Evolutionary conservation across 2,329 filamentous ascomycete species (phyloP).

Genomic region (Curvularia hawaiiensis): DNA sequence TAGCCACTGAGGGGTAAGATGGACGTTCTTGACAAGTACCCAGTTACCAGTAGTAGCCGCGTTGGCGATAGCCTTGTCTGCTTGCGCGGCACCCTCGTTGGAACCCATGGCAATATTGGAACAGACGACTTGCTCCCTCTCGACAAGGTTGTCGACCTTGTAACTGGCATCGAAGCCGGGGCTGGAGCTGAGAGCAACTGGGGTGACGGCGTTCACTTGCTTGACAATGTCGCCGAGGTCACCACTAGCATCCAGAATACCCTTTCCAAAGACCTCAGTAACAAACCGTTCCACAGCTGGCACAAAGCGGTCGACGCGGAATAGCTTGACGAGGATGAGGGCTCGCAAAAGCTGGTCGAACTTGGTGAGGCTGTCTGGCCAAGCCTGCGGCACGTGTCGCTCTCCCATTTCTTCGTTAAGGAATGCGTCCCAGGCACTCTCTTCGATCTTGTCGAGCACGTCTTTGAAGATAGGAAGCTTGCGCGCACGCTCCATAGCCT

Average conservation of each 20-base stretch:
- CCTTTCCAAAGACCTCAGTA: conserved; percentile 79
- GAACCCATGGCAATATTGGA: conserved; percentile 99
- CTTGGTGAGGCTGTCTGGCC: conserved; percentile 67
- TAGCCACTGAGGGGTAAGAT: conserved; percentile 93
- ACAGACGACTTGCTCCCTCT: conserved; percentile 79
- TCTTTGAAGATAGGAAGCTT: conserved; percentile 77
- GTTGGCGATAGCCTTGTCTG: conserved; percentile 93
- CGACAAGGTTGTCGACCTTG: conserved; percentile 95
- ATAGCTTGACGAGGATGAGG: conserved; percentile 90
- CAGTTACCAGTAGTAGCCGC: conserved; percentile 91
- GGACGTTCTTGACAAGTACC: conserved; percentile 99
- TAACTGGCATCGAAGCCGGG: conserved; percentile 98
- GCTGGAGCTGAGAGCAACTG: conserved; percentile 90
- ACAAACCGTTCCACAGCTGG: conserved; percentile 93
- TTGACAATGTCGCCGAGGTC: conserved; percentile 85
- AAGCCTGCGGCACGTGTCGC: conserved; percentile 76
- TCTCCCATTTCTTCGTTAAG: conserved; percentile 85
- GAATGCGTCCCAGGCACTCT: conserved; percentile 79
- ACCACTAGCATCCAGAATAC: conserved; percentile 81
- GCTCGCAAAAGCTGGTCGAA: conserved; percentile 80
- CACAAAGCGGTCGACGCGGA: conserved; percentile 93
- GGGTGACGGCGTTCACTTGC: conserved; percentile 81
- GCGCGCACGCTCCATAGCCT: conserved; percentile 70
- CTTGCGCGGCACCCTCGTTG: conserved; percentile 87
- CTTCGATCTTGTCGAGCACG: conserved; percentile 65